These are phyloP conservation scores for Scytalidium lignicola DNA, from an alignment of 2,329 filamentous ascomycete species.

Conservation along the genomic window DNA sequence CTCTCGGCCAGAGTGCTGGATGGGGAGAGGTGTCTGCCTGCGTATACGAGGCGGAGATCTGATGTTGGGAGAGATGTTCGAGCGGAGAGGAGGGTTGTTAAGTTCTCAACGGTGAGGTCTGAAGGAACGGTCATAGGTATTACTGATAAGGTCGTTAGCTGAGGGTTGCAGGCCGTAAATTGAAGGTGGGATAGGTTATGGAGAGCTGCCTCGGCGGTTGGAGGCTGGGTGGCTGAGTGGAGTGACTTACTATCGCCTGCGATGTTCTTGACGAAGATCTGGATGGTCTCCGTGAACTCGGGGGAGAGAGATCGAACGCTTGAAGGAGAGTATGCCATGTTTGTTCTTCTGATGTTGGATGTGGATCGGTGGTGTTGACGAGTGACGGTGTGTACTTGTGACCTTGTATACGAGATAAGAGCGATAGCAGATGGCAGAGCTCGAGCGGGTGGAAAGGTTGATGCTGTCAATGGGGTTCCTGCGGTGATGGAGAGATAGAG, in stretches of 20 bases:
- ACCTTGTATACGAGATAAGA: background rate
- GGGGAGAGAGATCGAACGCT: constrained; percentile 28
- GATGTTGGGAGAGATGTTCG: constrained; percentile 47
- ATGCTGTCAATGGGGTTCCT: background rate
- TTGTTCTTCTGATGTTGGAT: constrained; percentile 3
- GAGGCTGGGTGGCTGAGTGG: background rate
- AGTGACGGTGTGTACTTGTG: constrained; percentile 3
- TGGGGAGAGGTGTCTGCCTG: constrained; percentile 48
- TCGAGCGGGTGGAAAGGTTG: background rate
- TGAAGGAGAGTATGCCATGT: constrained; percentile 21
- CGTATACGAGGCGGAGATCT: constrained; percentile 51
- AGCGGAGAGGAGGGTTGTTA: constrained; percentile 51
- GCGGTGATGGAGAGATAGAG: background rate
- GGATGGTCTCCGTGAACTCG: constrained; percentile 47
- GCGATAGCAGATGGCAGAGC: background rate
- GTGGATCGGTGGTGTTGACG: background rate
- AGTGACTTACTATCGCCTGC: constrained; percentile 49
- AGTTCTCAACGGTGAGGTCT: constrained; percentile 48
- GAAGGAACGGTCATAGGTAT: constrained; percentile 51
- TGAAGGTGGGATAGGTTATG: constrained; percentile 3
- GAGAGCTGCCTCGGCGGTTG: background rate
- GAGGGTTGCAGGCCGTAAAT: constrained; percentile 4
- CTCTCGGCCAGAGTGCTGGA: constrained; percentile 38
- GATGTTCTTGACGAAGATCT: constrained; percentile 57
- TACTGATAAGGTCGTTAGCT: constrained; percentile 34